These are phyloP conservation scores for Plectranthus barbatus DNA, from an alignment of 257 asterid genomes.

Conservation along the genomic window DNA sequence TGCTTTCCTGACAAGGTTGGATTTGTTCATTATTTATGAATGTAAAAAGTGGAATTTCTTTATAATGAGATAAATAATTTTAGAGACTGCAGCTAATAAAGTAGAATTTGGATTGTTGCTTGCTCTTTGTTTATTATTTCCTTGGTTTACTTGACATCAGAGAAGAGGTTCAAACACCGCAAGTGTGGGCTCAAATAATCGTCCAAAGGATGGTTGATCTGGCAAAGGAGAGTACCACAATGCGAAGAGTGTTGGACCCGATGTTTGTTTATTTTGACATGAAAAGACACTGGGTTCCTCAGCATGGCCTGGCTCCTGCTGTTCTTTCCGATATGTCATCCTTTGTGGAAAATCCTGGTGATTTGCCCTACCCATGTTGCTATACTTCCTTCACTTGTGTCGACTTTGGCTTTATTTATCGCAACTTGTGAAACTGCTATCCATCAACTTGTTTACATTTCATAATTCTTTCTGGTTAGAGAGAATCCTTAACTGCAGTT, in stretches of 20 bases:
- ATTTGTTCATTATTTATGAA: background rate
- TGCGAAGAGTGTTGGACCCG: conserved; percentile 87
- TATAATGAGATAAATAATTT: background rate
- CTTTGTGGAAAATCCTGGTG: conserved; percentile 75
- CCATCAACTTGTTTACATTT: too few species aligned
- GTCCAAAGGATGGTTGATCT: conserved; percentile 86
- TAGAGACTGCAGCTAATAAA: conserved; percentile 8
- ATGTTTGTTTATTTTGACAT: conserved; percentile 77
- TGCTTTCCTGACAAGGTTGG: conserved; percentile 60
- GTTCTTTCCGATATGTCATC: conserved; percentile 80
- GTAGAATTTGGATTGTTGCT: background rate
- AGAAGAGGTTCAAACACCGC: conserved; percentile 81
- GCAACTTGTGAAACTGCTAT: too few species aligned
- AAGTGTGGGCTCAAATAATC: conserved; percentile 90
- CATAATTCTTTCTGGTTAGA: too few species aligned
- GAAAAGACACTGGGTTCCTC: conserved; percentile 66
- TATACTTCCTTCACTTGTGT: background rate
- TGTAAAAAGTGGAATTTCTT: background rate
- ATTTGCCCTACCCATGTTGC: conserved; percentile 6
- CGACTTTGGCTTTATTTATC: background rate
- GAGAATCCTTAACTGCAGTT: too few species aligned
- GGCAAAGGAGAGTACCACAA: conserved; percentile 76
- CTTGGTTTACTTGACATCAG: conserved; percentile 29
- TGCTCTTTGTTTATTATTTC: background rate
- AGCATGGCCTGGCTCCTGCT: conserved; percentile 59